Conservation (phyloP, 768 basidiomycete species). For the Pulveroboletus sp. region DNA sequence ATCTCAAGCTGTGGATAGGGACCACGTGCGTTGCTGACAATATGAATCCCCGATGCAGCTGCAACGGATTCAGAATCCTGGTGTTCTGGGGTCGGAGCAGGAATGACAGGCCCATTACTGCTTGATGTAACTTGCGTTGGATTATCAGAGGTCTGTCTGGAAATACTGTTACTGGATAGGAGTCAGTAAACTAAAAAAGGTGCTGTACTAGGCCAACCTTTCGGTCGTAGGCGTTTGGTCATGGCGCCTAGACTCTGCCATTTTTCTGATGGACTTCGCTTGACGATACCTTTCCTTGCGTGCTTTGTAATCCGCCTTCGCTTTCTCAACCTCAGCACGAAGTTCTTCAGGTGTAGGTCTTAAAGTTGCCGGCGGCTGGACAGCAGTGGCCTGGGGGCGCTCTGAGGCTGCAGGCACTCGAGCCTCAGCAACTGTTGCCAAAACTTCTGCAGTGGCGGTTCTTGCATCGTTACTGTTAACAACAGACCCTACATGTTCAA, state of each 20-base stretch:
- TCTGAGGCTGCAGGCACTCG: slow-evolving; percentile 7
- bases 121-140: slow-evolving; percentile 8
- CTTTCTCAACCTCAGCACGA: slow-evolving; percentile 49
- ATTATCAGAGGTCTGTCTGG: slow-evolving; percentile 24
- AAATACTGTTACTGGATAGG: slow-evolving; percentile 13
- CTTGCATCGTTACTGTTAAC: slow-evolving; percentile 7
- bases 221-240: slow-evolving; percentile 20
- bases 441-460: slow-evolving; percentile 11
- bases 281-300: slow-evolving; percentile 67
- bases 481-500: not conserved
- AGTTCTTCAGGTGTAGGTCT: slow-evolving; percentile 23
- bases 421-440: slow-evolving; percentile 17
- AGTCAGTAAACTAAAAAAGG: slow-evolving; percentile 5
- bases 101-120: not conserved
- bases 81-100: slow-evolving; percentile 7
- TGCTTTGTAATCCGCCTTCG: slow-evolving; percentile 61
- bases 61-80: slow-evolving; percentile 16
- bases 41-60: slow-evolving; percentile 31
- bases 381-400: not conserved
- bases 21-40: slow-evolving; percentile 60
- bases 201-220: slow-evolving; percentile 18
- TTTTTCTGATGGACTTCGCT: slow-evolving; percentile 48
- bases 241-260: slow-evolving; percentile 30
- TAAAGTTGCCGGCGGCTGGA: not conserved
- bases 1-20: slow-evolving; percentile 62